phyloP scores from a whole-genome alignment of 768 basidiomycete species.

The Rhodocollybia butyracea region DNA sequence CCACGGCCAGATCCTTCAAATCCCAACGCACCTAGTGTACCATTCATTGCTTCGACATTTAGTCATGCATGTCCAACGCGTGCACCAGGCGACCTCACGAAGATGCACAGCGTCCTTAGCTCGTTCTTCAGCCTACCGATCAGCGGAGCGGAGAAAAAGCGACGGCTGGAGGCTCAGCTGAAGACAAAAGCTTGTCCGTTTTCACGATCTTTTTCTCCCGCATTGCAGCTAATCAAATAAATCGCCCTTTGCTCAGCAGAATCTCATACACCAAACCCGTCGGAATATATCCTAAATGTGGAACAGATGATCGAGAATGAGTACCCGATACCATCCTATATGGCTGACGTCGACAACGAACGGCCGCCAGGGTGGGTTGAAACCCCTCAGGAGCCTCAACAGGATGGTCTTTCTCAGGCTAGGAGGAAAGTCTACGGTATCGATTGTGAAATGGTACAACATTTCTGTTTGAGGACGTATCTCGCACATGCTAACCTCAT shows the following conservation, averaged over 20 bases:
- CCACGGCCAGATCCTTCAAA: not conserved
- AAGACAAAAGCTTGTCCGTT: slow-evolving; percentile 27
- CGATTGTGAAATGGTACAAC: slow-evolving; percentile 95
- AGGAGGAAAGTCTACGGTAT: slow-evolving; percentile 69
- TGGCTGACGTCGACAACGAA: slow-evolving; percentile 61
- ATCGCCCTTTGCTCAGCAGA: not conserved
- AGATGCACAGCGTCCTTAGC: slow-evolving; percentile 84
- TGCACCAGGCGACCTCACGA: slow-evolving; percentile 83
- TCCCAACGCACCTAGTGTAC: slow-evolving; percentile 17
- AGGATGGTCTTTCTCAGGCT: slow-evolving; percentile 24
- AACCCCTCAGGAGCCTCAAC: slow-evolving; percentile 51
- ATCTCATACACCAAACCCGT: slow-evolving; percentile 44
- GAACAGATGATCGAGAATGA: slow-evolving; percentile 95
- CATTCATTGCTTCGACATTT: slow-evolving; percentile 77
- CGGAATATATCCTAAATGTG: slow-evolving; percentile 68
- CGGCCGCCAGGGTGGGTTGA: slow-evolving; percentile 77
- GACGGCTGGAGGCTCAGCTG: slow-evolving; percentile 39
- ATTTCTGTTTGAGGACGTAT: not conserved
- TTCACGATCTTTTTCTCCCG: slow-evolving; percentile 11
- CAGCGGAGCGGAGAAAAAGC: slow-evolving; percentile 75
- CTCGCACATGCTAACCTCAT: not conserved
- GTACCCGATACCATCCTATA: slow-evolving; percentile 85
- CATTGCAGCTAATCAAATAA: not conserved
- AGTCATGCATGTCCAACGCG: slow-evolving; percentile 92
- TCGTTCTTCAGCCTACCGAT: slow-evolving; percentile 81